Evolutionary conservation across 257 asterid genomes (phyloP).

Genomic region (Solanum virginianum): DNA sequence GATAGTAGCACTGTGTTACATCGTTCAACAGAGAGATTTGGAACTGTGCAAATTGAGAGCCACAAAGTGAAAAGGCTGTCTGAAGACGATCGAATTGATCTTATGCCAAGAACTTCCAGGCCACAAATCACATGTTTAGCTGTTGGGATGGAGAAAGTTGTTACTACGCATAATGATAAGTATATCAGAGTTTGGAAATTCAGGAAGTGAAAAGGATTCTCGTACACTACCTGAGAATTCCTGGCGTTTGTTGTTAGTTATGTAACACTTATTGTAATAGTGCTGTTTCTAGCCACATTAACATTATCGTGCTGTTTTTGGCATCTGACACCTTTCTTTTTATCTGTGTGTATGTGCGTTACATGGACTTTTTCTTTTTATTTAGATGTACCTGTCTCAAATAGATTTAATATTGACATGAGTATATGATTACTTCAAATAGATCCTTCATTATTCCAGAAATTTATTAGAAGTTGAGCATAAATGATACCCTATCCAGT

Average conservation of each 20-base stretch:
- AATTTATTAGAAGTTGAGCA: background rate
- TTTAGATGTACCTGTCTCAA: background rate
- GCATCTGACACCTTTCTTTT: background rate
- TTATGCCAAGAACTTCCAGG: conserved; percentile 35
- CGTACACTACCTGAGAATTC: background rate
- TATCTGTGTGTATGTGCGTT: background rate
- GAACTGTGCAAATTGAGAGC: conserved; percentile 17
- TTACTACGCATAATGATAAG: conserved; percentile 49
- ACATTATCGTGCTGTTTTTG: background rate
- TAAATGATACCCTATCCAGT: background rate
- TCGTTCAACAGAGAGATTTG: conserved; percentile 10
- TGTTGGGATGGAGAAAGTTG: conserved; percentile 91
- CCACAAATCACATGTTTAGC: conserved; percentile 71
- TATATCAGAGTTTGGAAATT: conserved; percentile 63
- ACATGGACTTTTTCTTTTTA: background rate
- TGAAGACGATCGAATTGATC: conserved; percentile 52
- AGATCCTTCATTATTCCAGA: background rate
- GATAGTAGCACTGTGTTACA: conserved; percentile 16
- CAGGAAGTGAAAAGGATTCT: background rate
- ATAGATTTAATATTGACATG: background rate
- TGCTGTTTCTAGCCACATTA: background rate
- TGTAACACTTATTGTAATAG: background rate
- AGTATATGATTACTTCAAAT: background rate
- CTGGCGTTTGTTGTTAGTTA: background rate
- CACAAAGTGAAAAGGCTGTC: conserved; percentile 37